These are phyloP conservation scores for Coniosporium tulheliwenetii DNA, from an alignment of 2,329 filamentous ascomycete species.

Conservation along the genomic window DNA sequence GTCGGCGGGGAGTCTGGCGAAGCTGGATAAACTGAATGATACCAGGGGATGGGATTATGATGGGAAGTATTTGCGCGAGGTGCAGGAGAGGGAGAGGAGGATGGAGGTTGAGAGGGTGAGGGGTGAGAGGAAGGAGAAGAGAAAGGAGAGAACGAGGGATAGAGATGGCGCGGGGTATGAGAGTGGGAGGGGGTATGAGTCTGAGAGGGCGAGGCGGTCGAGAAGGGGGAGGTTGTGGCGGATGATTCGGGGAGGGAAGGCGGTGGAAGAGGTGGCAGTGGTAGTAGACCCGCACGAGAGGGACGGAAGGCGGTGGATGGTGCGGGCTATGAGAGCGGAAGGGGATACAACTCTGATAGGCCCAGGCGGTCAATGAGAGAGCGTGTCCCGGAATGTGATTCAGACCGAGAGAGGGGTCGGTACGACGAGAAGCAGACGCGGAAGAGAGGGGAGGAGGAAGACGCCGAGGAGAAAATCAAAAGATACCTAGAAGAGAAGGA, in stretches of 20 bases:
- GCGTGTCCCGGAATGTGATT: too few relatives aligned
- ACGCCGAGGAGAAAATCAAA: too few relatives aligned
- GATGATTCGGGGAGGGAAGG: constrained; percentile 18
- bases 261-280: too few relatives aligned
- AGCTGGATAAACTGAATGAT: constrained; percentile 47
- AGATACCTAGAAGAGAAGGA: constrained; percentile 15
- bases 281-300: too few relatives aligned
- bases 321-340: too few relatives aligned
- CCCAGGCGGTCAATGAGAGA: too few relatives aligned
- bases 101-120: constrained; percentile 14
- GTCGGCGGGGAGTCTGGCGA: constrained; percentile 45
- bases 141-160: constrained; percentile 3
- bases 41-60: constrained; percentile 32
- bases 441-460: too few relatives aligned
- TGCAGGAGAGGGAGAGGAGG: constrained; percentile 12
- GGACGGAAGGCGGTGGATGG: too few relatives aligned
- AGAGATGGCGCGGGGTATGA: constrained; percentile 2
- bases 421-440: too few relatives aligned
- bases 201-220: constrained; percentile 8
- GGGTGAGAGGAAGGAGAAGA: constrained; percentile 2
- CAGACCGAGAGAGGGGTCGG: too few relatives aligned
- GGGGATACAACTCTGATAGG: too few relatives aligned
- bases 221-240: constrained; percentile 9
- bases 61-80: constrained; percentile 8
- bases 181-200: constrained; percentile 3